A percentile compares a stretch with the other conserved stretches of the same genome.
These are phyloP conservation scores for Beauveria sp. DNA, from an alignment of 2,329 filamentous ascomycete species.

Conservation along the genomic window DNA sequence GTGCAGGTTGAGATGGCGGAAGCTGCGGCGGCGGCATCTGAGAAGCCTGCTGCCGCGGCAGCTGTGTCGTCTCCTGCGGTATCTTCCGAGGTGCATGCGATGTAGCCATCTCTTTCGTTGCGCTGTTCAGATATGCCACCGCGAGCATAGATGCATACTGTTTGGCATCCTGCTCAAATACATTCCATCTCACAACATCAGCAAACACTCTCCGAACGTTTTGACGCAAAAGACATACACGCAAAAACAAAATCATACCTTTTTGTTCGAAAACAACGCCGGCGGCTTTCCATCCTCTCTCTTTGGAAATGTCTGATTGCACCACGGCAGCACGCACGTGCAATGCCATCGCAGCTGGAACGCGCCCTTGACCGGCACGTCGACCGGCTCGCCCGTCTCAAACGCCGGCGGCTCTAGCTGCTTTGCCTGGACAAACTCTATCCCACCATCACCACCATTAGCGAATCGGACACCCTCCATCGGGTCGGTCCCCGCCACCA, in stretches of 20 bases:
- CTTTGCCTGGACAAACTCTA: slow-evolving; percentile 16
- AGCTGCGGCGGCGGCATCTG: neutral
- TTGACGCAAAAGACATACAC: neutral
- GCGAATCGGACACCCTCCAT: neutral
- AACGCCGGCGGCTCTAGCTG: slow-evolving; percentile 12
- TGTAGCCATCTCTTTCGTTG: neutral
- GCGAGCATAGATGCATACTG: slow-evolving; percentile 44
- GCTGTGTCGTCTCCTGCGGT: neutral
- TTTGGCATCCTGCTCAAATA: slow-evolving; percentile 34
- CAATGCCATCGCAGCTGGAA: slow-evolving; percentile 18
- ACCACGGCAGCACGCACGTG: slow-evolving; percentile 18
- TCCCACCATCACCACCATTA: neutral
- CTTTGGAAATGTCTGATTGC: slow-evolving; percentile 18
- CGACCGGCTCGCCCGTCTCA: slow-evolving; percentile 13
- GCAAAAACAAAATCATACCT: slow-evolving; percentile 18
- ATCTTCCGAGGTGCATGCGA: slow-evolving; percentile 1
- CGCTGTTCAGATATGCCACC: slow-evolving; percentile 30
- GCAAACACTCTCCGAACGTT: no score
- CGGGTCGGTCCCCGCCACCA: neutral
- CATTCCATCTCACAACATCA: neutral
- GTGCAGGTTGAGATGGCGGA: neutral
- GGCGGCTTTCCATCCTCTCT: slow-evolving; percentile 15
- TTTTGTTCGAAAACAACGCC: slow-evolving; percentile 39
- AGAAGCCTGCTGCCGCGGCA: neutral
- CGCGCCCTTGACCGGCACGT: slow-evolving; percentile 18